Percentiles rank a stretch among this genome's conserved stretches.
Conservation (phyloP, 441 rosid species). For the Bruguiera hainesii region DNA sequence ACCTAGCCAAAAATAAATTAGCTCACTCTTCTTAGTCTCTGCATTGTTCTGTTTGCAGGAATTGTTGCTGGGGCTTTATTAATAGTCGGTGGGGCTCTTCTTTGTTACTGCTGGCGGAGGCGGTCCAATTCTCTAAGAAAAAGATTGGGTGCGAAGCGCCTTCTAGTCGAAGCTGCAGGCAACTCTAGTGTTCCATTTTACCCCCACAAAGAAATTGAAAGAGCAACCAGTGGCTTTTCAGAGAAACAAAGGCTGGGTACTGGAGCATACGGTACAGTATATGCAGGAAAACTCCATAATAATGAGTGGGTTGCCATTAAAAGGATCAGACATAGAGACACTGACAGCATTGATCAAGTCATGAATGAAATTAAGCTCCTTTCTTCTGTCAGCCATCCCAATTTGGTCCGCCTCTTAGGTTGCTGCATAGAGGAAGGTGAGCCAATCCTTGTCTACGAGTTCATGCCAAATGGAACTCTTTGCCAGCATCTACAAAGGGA, state of each 20-base stretch:
- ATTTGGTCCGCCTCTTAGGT: conserved; percentile 74
- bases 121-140: conserved; percentile 35
- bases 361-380: conserved; percentile 80
- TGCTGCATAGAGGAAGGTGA: conserved; percentile 78
- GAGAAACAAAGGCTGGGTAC: conserved; percentile 73
- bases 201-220: conserved; percentile 69
- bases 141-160: conserved; percentile 50
- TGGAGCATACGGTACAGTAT: conserved; percentile 94
- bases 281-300: conserved; percentile 69
- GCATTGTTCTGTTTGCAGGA: conserved; percentile 36
- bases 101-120: conserved; percentile 39
- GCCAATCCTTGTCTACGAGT: conserved; percentile 76
- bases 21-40: background rate
- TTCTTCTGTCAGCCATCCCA: conserved; percentile 81
- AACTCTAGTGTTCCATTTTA: conserved; percentile 70
- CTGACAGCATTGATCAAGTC: conserved; percentile 71
- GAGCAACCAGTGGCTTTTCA: conserved; percentile 63
- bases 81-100: conserved; percentile 33
- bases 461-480: conserved; percentile 85
- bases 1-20: background rate
- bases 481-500: conserved; percentile 77
- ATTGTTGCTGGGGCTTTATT: conserved; percentile 53
- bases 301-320: conserved; percentile 73
- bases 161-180: conserved; percentile 65
- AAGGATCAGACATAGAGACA: conserved; percentile 59